Evolutionary conservation across 179 eudicot species (phyloP).

Genomic region (Silene noctiflora): DNA sequence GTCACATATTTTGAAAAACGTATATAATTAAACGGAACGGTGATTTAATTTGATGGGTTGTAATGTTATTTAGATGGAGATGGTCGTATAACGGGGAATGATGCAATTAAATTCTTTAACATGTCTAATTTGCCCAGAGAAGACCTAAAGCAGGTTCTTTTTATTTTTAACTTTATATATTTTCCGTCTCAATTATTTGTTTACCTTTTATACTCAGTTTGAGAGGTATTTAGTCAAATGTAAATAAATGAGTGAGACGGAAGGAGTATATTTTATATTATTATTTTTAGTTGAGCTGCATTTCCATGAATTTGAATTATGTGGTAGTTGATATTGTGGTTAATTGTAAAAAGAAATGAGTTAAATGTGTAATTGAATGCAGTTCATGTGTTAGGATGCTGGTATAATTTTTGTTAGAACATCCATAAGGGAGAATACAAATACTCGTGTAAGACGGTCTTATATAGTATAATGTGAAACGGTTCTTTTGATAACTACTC

Average conservation of each 20-base stretch:
- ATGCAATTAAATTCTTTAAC: slow-evolving; percentile 64
- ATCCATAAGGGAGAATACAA: too few relatives aligned
- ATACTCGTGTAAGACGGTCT: too few relatives aligned
- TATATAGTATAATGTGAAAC: too few relatives aligned
- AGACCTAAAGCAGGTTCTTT: slow-evolving; percentile 65
- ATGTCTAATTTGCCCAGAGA: slow-evolving; percentile 64
- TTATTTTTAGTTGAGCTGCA: background rate
- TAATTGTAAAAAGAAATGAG: background rate
- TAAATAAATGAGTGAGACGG: too few relatives aligned
- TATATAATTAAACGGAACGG: too few relatives aligned
- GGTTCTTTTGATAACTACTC: too few relatives aligned
- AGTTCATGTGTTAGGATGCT: too few relatives aligned
- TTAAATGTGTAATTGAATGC: background rate
- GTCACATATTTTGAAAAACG: too few relatives aligned
- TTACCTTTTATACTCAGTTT: too few relatives aligned
- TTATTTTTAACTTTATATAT: background rate
- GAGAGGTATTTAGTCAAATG: too few relatives aligned
- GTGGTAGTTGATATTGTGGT: background rate
- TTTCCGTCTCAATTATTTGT: background rate
- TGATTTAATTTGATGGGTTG: background rate
- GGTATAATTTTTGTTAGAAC: too few relatives aligned
- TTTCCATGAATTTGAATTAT: background rate
- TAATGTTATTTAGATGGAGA: slow-evolving; percentile 47
- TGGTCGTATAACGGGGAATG: slow-evolving; percentile 67
- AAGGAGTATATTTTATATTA: background rate